Evolutionary conservation across 805 yeast species (phyloP), one percentile per base, ranked within the genome.

Genomic region (Hanseniaspora mollemarum): DNA sequence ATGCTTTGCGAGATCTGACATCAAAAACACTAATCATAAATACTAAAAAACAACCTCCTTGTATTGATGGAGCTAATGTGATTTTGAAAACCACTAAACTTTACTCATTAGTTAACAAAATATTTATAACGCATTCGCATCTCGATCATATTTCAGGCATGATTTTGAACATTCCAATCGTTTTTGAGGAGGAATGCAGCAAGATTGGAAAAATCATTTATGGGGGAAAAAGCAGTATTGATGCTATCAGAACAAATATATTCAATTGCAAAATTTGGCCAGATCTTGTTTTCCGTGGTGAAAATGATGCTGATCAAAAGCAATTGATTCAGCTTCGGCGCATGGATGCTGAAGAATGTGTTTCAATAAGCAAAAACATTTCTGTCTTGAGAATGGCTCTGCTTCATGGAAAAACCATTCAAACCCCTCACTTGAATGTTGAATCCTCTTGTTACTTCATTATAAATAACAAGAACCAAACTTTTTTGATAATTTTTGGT

Each of bases 241-340:
- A 70, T 5, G 74, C 78, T 0, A 61, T 87, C 9, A 64, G 71
- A 53, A 60, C 63, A 1, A 72, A 79, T 61, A 63, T 85, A 0
- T 87, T 87, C 66, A 88, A 87, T 62, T 85, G 81, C 41, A 58
- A 67, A 4, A 68, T 84, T 2, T 87, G 96, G 96, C 96, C 96
- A 4, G 74, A 83, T 57, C 65, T 74, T 12, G 59, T 64, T 12
- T 15, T 12, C 36, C 6, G 32, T 7, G 8, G 56, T 51, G 9
- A 36, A 37, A 7, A 62, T 63, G 21, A 63, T 15, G 15, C 18
- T 5, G 16, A 37, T 22, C 25, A 19, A 12, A 46, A 53, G 64
- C 35, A 9, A 9, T 13, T 28, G 12, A 28, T 37, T 12, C 26
- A 25, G 5, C 15, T 45, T 2, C 36, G 29, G 19, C 26, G 29